Evolutionary conservation across 1,284 basidiomycete genomes (phyloP), one percentile per base, ranked within the genome.

Genomic region (Malassezia slooffiae): DNA sequence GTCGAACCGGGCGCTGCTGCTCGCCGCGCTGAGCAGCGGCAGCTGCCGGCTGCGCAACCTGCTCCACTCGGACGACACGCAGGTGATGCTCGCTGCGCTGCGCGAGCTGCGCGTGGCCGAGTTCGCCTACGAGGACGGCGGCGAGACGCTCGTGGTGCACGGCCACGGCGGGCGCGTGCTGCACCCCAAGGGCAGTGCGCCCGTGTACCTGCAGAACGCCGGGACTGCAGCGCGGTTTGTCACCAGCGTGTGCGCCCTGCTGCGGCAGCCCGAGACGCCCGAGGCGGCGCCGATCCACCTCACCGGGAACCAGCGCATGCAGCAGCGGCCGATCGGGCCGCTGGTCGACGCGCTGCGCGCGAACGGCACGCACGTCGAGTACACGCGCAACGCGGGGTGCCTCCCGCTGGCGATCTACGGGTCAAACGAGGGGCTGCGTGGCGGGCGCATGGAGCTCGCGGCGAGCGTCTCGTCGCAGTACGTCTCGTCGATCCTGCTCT

Each of bases 241-340:
- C 49, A 87, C 93, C 11, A 89, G 87, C 1, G 89, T 97, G 37
- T 93, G 89, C 70, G 82, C 87, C 0, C 79, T 96, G 38, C 51
- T 60, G 15, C 32, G 38, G 31, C 52, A 56, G 29, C 33, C 41
- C 10, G 46, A 51, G 11, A 56, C 48, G 19, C 32, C 21, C 12
- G 43, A 44, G 24, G 47, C 42, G 31, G 35, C 51, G 13, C 43
- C 51, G 5, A 85, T 96, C 70, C 12, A n/a, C 3, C 26, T 47
- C n/a, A 96, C 91, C 3, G 93, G 93, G 38, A 99, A 99, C 64
- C 86, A 88, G 0, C 80, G 91, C 41, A 99, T 97, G 93, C 95
- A 96, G 74, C 86, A 97, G 71, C 83, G 93, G 21, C 78, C 77
- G 8, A 91, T 95, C 54, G 91, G 87, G 0, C 86, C 91, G 5